phyloP scores from a whole-genome alignment of 495 filamentous ascomycete genomes.

The Neurospora discreta region DNA sequence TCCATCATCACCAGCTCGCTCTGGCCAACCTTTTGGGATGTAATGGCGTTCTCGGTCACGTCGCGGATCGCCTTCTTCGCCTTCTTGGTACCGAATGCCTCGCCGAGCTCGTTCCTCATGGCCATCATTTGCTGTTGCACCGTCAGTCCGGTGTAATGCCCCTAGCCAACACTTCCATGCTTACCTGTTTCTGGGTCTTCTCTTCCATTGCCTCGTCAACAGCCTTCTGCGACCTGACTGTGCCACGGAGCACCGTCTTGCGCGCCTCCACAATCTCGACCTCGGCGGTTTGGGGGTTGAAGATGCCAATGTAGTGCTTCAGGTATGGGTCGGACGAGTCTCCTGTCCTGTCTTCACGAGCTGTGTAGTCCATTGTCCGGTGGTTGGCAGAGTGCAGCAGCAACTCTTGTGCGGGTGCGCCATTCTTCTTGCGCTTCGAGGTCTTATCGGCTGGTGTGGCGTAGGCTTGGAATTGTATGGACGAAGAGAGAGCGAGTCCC shows the following conservation, averaged over 20 bases:
- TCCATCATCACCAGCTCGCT: constrained; percentile 52
- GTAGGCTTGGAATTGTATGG: constrained; percentile 53
- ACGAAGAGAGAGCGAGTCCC: constrained; percentile 47
- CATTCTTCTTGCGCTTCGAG: constrained; percentile 30
- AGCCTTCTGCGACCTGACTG: constrained; percentile 43
- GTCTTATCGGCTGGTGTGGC: constrained; percentile 39
- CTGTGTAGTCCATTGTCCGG: constrained; percentile 68
- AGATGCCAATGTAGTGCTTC: constrained; percentile 81
- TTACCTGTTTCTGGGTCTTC: constrained; percentile 29
- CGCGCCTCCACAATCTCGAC: constrained; percentile 66
- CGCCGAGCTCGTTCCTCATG: constrained; percentile 60
- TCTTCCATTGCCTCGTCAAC: constrained; percentile 27
- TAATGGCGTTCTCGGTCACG: constrained; percentile 68
- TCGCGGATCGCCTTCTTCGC: constrained; percentile 74
- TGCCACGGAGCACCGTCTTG: constrained; percentile 59
- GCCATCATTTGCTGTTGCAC: constrained; percentile 30
- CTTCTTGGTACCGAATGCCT: constrained; percentile 90
- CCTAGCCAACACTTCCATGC: neutral
- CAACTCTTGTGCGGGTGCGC: constrained; percentile 46
- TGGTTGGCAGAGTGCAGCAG: constrained; percentile 68
- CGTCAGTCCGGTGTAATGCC: neutral
- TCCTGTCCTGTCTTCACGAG: constrained; percentile 54
- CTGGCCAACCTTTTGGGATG: constrained; percentile 37
- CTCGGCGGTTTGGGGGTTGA: constrained; percentile 59
- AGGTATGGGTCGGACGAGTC: constrained; percentile 45